Conservation (phyloP, 1,139 yeast species). For the Suhomyces atakaporum region DNA sequence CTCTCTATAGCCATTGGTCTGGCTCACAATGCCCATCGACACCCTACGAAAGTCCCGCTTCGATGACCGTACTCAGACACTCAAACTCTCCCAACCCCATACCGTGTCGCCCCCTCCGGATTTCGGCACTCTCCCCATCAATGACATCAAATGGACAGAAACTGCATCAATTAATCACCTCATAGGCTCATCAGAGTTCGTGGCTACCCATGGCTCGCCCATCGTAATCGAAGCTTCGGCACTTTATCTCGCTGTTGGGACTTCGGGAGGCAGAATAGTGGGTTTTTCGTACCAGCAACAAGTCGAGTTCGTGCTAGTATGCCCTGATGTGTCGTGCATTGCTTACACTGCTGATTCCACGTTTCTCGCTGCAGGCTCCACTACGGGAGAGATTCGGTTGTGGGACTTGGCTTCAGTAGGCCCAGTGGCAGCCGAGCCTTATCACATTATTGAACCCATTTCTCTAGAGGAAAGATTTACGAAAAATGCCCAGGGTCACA, state of each 20-base stretch:
- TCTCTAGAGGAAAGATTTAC: slow-evolving; percentile 29
- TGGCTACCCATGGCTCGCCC: slow-evolving; percentile 49
- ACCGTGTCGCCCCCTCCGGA: too few species aligned
- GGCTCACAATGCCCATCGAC: slow-evolving; percentile 3
- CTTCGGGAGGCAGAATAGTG: slow-evolving; percentile 57
- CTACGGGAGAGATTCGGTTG: slow-evolving; percentile 30
- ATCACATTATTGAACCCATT: slow-evolving; percentile 31
- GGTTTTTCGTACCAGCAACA: slow-evolving; percentile 67
- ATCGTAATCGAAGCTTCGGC: slow-evolving; percentile 50
- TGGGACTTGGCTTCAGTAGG: slow-evolving; percentile 28
- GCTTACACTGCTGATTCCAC: slow-evolving; percentile 38
- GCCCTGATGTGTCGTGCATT: slow-evolving; percentile 23
- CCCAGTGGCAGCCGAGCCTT: slow-evolving; percentile 4
- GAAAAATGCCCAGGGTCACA: slow-evolving; percentile 53
- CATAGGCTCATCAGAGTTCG: slow-evolving; percentile 28
- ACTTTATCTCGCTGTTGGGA: slow-evolving; percentile 59
- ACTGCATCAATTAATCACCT: slow-evolving; percentile 22
- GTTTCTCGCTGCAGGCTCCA: slow-evolving; percentile 36
- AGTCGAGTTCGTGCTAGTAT: slow-evolving; percentile 42
- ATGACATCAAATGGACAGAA: slow-evolving; percentile 28
- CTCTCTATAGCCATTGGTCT: neutral
- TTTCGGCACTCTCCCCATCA: slow-evolving; percentile 8
- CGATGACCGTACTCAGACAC: slow-evolving; percentile 43
- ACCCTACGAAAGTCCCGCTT: slow-evolving; percentile 26
- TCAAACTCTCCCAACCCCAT: too few species aligned